Conservation (phyloP, 2,329 filamentous ascomycete genomes). For the Pseudofabraea citricarpa region DNA sequence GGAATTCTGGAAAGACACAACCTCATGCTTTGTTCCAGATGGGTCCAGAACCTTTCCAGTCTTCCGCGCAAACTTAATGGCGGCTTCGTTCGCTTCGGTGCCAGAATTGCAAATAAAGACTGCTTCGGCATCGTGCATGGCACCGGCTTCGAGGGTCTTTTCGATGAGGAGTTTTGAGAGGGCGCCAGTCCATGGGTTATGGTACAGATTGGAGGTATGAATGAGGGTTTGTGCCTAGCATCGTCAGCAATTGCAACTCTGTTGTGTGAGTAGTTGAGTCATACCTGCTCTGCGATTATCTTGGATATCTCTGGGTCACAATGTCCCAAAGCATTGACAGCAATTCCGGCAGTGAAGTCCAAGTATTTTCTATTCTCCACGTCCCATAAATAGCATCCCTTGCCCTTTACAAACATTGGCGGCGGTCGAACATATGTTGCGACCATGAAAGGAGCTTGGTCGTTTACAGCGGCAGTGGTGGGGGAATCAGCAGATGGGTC, state of each 20-base stretch:
- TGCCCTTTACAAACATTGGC: slow-evolving; percentile 82
- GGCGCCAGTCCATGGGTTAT: slow-evolving; percentile 91
- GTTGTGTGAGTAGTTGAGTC: slow-evolving; percentile 1
- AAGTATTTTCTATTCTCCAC: slow-evolving; percentile 84
- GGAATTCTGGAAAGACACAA: slow-evolving; percentile 86
- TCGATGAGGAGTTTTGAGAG: slow-evolving; percentile 82
- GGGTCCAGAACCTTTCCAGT: slow-evolving; percentile 72
- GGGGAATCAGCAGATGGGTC: slow-evolving; percentile 71
- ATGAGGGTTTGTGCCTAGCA: slow-evolving; percentile 68
- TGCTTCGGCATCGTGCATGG: slow-evolving; percentile 73
- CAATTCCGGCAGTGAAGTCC: slow-evolving; percentile 94
- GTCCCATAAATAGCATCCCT: slow-evolving; percentile 87
- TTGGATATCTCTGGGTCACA: slow-evolving; percentile 74
- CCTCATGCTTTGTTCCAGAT: slow-evolving; percentile 68
- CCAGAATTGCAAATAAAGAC: slow-evolving; percentile 97
- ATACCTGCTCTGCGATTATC: slow-evolving; percentile 73
- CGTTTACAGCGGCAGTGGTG: slow-evolving; percentile 68
- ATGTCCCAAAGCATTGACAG: slow-evolving; percentile 89
- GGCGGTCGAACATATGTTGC: slow-evolving; percentile 88
- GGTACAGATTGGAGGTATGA: slow-evolving; percentile 93
- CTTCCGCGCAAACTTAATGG: slow-evolving; percentile 95
- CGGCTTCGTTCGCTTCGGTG: slow-evolving; percentile 94
- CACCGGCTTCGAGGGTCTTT: slow-evolving; percentile 72
- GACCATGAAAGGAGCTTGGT: slow-evolving; percentile 85
- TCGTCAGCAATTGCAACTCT: neutral